phyloP scores from a whole-genome alignment of 768 basidiomycete genomes.

The Suillus lakei region DNA sequence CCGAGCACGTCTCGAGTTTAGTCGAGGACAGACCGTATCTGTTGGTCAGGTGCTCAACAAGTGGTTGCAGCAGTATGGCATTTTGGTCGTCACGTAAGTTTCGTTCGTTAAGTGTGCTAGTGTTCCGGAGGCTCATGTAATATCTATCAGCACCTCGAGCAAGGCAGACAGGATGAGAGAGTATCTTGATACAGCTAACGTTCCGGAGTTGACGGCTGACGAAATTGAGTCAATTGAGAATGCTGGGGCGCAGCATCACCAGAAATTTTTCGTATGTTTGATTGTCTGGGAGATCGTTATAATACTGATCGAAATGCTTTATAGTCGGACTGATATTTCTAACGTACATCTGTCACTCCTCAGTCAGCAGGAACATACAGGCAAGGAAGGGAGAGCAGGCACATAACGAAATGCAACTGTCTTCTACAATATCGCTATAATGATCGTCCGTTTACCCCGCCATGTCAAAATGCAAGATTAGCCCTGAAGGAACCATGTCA shows the following conservation, averaged over 20 bases:
- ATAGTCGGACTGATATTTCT: not conserved
- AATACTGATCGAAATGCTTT: not conserved
- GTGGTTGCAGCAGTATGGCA: constrained; percentile 20
- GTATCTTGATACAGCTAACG: constrained; percentile 22
- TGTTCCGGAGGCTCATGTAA: not conserved
- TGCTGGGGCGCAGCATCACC: constrained; percentile 22
- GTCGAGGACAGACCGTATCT: constrained; percentile 22
- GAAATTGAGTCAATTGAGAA: constrained; percentile 26
- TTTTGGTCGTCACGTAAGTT: constrained; percentile 8
- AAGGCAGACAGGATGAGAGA: constrained; percentile 28
- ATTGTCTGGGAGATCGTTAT: not conserved
- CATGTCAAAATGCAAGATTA: constrained; percentile 14
- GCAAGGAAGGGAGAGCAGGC: not conserved
- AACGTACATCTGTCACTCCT: not conserved
- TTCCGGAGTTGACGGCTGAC: constrained; percentile 28
- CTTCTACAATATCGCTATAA: not conserved
- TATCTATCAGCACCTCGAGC: constrained; percentile 22
- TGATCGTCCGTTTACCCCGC: not conserved
- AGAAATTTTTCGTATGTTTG: constrained; percentile 12
- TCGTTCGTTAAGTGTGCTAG: not conserved
- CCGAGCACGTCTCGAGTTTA: constrained; percentile 19
- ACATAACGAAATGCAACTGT: not conserved
- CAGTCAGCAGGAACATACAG: not conserved
- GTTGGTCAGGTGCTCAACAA: constrained; percentile 22
- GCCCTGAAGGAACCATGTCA: constrained; percentile 85